Evolutionary conservation across 495 filamentous ascomycete genomes (phyloP).

Genomic region (Pseudoneurospora amorphoporcata): DNA sequence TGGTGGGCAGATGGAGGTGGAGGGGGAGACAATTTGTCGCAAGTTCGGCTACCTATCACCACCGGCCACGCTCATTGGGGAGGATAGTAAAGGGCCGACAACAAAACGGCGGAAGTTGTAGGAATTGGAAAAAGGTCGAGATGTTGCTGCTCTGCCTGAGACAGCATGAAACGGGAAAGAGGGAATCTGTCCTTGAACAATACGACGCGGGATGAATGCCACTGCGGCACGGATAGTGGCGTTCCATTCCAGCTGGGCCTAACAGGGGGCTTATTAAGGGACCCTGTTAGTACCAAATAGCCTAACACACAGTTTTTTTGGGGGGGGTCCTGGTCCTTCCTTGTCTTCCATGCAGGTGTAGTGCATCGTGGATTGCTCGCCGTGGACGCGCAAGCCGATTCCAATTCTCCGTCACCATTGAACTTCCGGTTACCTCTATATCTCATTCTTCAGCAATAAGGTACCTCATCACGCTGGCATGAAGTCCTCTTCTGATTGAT

Average conservation of each 20-base stretch:
- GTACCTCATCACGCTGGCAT: neutral
- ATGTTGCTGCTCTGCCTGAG: neutral
- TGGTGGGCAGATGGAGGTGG: neutral
- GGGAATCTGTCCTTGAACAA: neutral
- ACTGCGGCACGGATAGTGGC: neutral
- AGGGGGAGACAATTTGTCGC: neutral
- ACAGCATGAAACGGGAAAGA: neutral
- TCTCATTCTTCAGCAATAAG: neutral
- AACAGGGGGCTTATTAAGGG: neutral
- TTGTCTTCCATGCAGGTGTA: neutral
- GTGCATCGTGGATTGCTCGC: neutral
- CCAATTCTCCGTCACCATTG: neutral
- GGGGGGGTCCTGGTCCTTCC: neutral
- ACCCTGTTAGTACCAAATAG: neutral
- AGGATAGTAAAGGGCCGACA: neutral
- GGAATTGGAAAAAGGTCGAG: neutral
- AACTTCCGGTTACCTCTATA: neutral
- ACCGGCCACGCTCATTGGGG: conserved; percentile 6
- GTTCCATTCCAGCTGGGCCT: neutral
- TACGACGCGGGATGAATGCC: neutral
- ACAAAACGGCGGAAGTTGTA: neutral
- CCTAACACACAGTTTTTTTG: too few relatives aligned
- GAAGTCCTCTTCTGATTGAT: neutral
- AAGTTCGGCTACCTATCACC: conserved; percentile 8
- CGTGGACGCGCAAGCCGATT: neutral